Base-by-base conservation (phyloP, 1,284 basidiomycete species). In the Fomitopsis schrenkii region DNA sequence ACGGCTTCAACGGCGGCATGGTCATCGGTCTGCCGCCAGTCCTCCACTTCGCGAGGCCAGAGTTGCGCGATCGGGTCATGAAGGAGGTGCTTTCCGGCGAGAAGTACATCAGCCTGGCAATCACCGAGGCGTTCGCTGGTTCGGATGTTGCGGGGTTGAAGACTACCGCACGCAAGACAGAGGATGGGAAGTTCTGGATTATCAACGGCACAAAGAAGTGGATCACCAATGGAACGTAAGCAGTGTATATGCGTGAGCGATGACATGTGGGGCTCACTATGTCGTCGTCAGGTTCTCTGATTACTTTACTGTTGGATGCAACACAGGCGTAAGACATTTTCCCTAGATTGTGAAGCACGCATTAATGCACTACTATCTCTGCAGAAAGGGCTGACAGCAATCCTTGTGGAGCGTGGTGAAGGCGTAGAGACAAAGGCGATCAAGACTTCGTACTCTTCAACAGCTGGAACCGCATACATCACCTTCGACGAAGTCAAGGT, bases 401-500 rank as follows among this genome's bases (percentile, higher is more conserved):
- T 97, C 67, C 80, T 96, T 41, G 87, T 96, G 17, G 86, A 90
- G 69, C 83, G 91, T 53, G 79, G 81, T 2, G 85, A 85, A 62
- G 92, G 93, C 45, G 86, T 98, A 22, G 88, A 93, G 74, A 97
- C 94, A 1, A 90, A 88, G 71, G 80, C 81, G 35, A 94, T 97
- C 78, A 94, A 94, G 76, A 95, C 93, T 1, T 86, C 85, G 36
- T 93, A 94, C 75, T 93, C 90, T 0, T 64, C 85, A 9, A 78
- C 89, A 5, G 90, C 92, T 3, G 92, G 93, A 5, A 95, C 93
- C 0, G 92, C 91, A 3, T 96, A 89, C 72, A 84, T 96, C 67
- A 95, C 90, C 0, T 96, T 94, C 70, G 91, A 95, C 72, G 90
- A 95, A 66, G 91, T 93, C 63, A 86, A 86, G 71, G 92, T 95